phyloP scores from a whole-genome alignment of 805 yeast species.

The Scheffersomyces ergatensis region DNA sequence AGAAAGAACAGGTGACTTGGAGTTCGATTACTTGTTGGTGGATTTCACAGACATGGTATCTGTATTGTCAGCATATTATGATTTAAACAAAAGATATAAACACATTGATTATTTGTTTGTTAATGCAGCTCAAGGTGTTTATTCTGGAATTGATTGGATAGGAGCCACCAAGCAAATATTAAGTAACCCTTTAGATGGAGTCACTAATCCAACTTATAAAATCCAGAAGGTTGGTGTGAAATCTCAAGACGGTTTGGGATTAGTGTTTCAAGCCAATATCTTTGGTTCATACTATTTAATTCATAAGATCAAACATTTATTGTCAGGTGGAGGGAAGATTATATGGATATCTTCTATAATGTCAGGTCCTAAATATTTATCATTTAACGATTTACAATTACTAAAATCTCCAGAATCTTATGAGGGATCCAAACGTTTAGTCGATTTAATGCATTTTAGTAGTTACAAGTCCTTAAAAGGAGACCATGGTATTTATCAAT shows the following conservation, averaged over 20 bases:
- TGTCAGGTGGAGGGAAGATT: slow-evolving; percentile 63
- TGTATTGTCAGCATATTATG: slow-evolving; percentile 69
- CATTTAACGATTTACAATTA: slow-evolving; percentile 74
- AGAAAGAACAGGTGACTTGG: slow-evolving; percentile 55
- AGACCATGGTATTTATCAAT: slow-evolving; percentile 60
- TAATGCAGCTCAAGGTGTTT: slow-evolving; percentile 89
- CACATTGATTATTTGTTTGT: slow-evolving; percentile 77
- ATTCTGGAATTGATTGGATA: slow-evolving; percentile 83
- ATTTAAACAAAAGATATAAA: slow-evolving; percentile 59
- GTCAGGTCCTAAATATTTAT: slow-evolving; percentile 72
- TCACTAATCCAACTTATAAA: slow-evolving; percentile 86
- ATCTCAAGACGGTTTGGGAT: slow-evolving; percentile 77
- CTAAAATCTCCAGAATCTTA: slow-evolving; percentile 65
- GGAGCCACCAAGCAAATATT: slow-evolving; percentile 70
- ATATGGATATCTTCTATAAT: slow-evolving; percentile 86
- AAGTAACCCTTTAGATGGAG: slow-evolving; percentile 70
- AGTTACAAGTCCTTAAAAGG: slow-evolving; percentile 51
- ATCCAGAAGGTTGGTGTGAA: slow-evolving; percentile 76
- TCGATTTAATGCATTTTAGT: slow-evolving; percentile 79
- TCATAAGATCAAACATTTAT: slow-evolving; percentile 56
- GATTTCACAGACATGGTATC: slow-evolving; percentile 92
- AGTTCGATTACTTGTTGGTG: slow-evolving; percentile 85
- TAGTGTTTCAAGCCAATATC: slow-evolving; percentile 93
- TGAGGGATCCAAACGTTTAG: slow-evolving; percentile 87
- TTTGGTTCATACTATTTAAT: slow-evolving; percentile 90